Evolutionary conservation across 306 rosid species (phyloP).

Genomic region (Abrus precatorius): DNA sequence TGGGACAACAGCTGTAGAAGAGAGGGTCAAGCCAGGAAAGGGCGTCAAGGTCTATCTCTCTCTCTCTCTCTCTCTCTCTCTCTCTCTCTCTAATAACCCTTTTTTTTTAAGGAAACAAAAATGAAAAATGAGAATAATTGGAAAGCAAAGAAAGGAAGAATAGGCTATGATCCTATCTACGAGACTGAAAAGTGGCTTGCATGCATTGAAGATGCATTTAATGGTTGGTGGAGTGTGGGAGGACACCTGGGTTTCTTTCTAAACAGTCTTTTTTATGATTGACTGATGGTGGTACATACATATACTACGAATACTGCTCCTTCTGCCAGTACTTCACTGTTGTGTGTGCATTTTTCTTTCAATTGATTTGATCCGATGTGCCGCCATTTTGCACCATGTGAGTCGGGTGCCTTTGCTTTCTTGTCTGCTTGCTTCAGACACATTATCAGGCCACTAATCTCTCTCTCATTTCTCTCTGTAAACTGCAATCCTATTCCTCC

Average conservation of each 20-base stretch:
- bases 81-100: neutral
- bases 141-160: neutral
- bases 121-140: neutral
- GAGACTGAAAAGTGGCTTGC: slow-evolving; percentile 59
- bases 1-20: slow-evolving; percentile 99
- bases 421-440: slow-evolving; percentile 22
- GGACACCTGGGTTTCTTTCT: slow-evolving; percentile 60
- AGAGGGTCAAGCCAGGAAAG: slow-evolving; percentile 98
- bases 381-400: slow-evolving; percentile 87
- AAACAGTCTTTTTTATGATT: slow-evolving; percentile 62
- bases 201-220: slow-evolving; percentile 63
- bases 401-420: slow-evolving; percentile 46
- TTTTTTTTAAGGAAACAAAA: neutral
- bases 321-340: slow-evolving; percentile 50
- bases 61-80: neutral
- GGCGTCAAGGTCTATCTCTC: slow-evolving; percentile 89
- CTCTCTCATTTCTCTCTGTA: slow-evolving; percentile 16
- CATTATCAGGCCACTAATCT: too few species aligned
- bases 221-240: slow-evolving; percentile 38
- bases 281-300: slow-evolving; percentile 62
- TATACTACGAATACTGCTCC: slow-evolving; percentile 29
- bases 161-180: slow-evolving; percentile 6
- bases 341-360: slow-evolving; percentile 44
- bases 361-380: slow-evolving; percentile 83
- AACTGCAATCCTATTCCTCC: neutral